phyloP scores from a whole-genome alignment of 2,329 filamentous ascomycete species.

The Colletotrichum chrysophilum region DNA sequence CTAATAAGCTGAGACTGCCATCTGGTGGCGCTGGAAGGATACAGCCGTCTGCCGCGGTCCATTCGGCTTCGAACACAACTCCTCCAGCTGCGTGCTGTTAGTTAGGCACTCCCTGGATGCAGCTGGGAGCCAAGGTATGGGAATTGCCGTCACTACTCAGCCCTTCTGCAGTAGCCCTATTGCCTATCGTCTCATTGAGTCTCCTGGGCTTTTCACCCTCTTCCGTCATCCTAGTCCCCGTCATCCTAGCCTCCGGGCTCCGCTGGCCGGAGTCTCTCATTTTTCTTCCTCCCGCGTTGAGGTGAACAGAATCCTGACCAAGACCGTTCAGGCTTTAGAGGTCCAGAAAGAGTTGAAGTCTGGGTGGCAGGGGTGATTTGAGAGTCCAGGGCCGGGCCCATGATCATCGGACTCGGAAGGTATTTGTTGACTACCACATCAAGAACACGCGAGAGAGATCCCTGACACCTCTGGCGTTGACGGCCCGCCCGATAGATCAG shows the following conservation, averaged over 20 bases:
- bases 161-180: neutral
- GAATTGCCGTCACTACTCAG: neutral
- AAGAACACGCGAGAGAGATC: neutral
- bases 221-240: neutral
- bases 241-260: neutral
- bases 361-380: neutral
- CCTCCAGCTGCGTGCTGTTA: neutral
- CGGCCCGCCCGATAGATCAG: neutral
- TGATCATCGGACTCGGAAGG: neutral
- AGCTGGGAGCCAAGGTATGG: conserved; percentile 3
- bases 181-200: neutral
- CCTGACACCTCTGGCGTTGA: neutral
- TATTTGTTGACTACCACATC: conserved; percentile 11
- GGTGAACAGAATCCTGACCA: neutral
- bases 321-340: neutral
- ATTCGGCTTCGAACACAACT: conserved; percentile 15
- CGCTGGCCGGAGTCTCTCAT: neutral
- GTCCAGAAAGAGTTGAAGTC: neutral
- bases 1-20: conserved; percentile 11
- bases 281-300: neutral
- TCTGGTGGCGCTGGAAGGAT: conserved; percentile 18
- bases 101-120: neutral
- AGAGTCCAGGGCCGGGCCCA: neutral
- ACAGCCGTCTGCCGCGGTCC: conserved; percentile 18
- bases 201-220: neutral